Conservation (phyloP, 495 filamentous ascomycete species). For the Staphylotrichum longicolle region DNA sequence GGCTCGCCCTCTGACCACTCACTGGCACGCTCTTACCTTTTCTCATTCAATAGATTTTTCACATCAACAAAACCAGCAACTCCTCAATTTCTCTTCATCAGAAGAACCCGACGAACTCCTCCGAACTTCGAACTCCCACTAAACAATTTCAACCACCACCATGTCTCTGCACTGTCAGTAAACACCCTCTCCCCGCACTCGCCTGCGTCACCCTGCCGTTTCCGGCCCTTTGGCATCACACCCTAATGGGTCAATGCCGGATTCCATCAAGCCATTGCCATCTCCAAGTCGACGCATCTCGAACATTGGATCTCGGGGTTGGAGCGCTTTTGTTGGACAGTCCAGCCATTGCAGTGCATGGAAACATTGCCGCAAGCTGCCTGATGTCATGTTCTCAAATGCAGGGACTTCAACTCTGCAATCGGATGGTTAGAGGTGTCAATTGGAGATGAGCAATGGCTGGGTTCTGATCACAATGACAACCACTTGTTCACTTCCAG, state of each 20-base stretch:
- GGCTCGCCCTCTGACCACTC: constrained; percentile 12
- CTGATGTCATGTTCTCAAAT: neutral
- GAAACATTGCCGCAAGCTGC: neutral
- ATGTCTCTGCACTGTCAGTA: constrained; percentile 61
- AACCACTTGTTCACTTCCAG: neutral
- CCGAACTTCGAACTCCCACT: neutral
- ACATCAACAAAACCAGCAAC: constrained; percentile 10
- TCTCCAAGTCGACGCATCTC: neutral
- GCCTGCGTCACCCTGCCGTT: neutral
- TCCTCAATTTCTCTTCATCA: neutral
- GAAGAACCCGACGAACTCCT: too few relatives aligned
- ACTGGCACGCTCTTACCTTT: constrained; percentile 10
- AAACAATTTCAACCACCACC: constrained; percentile 32
- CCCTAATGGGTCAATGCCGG: too few relatives aligned
- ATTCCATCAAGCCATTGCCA: constrained; percentile 4
- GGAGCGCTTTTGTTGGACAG: too few relatives aligned
- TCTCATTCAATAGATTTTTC: neutral
- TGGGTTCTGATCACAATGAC: neutral
- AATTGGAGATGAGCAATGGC: neutral
- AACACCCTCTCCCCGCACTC: neutral
- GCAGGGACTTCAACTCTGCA: neutral
- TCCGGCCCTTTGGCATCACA: neutral
- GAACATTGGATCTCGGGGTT: neutral
- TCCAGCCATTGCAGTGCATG: too few relatives aligned
- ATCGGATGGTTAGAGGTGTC: neutral